phyloP scores from a whole-genome alignment of 2,329 filamentous ascomycete species.

The Lasiodiplodia theobromae region DNA sequence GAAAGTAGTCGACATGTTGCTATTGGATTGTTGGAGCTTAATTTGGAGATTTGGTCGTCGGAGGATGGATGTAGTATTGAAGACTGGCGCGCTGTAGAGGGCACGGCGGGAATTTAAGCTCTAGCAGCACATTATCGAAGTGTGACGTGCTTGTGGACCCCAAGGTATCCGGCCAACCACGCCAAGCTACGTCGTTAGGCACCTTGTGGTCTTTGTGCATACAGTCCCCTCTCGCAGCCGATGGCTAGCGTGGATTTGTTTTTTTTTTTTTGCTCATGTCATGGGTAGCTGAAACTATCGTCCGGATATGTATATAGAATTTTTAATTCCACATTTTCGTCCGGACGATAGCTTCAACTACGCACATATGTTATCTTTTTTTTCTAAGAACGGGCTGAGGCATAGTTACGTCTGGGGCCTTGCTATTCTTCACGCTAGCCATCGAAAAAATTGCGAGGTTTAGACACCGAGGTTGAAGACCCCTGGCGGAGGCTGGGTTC shows the following conservation, averaged over 20 bases:
- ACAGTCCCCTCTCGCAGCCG: too few species aligned
- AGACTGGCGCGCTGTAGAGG: background rate
- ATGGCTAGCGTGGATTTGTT: too few species aligned
- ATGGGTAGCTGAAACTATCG: too few species aligned
- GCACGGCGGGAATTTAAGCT: background rate
- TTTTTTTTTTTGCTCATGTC: too few species aligned
- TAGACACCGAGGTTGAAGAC: background rate
- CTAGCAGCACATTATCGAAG: background rate
- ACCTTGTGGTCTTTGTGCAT: constrained; percentile 1
- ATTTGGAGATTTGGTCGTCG: background rate
- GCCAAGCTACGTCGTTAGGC: constrained; percentile 7
- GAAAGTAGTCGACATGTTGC: constrained; percentile 46
- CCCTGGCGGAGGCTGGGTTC: background rate
- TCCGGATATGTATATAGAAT: too few species aligned
- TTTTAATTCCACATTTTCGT: too few species aligned
- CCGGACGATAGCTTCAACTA: too few species aligned
- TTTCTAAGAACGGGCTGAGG: too few species aligned
- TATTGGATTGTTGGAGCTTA: background rate
- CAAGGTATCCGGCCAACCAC: background rate
- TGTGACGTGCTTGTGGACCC: constrained; percentile 12
- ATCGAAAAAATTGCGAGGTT: background rate
- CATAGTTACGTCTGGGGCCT: too few species aligned
- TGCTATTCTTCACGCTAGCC: too few species aligned
- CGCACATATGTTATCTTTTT: too few species aligned
- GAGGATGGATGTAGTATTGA: background rate